phyloP scores from a whole-genome alignment of 805 yeast genomes.

The Yamadazyma takamatsuzukensis region DNA sequence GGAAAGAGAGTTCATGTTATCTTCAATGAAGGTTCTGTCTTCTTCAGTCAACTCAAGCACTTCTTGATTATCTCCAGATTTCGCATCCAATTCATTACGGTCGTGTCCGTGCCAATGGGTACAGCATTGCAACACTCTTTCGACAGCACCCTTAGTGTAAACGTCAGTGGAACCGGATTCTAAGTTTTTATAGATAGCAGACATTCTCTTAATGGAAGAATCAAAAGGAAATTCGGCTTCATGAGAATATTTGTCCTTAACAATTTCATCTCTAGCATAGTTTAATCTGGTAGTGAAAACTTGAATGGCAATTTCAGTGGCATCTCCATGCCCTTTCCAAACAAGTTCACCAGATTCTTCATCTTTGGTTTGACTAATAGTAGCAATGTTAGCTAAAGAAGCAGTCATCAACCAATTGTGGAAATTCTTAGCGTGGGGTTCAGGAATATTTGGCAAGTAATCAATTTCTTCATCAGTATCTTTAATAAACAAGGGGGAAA shows the following conservation, averaged over 20 bases:
- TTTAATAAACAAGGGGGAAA: slow-evolving; percentile 26
- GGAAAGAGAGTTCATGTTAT: slow-evolving; percentile 57
- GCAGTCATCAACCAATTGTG: slow-evolving; percentile 30
- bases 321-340: slow-evolving; percentile 63
- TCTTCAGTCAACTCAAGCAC: slow-evolving; percentile 34
- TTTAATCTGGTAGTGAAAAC: slow-evolving; percentile 65
- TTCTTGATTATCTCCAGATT: slow-evolving; percentile 14
- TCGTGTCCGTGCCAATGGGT: slow-evolving; percentile 45
- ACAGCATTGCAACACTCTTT: slow-evolving; percentile 59
- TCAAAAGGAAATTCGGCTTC: slow-evolving; percentile 71
- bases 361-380: slow-evolving; percentile 28
- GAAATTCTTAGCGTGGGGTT: slow-evolving; percentile 17
- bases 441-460: slow-evolving; percentile 28
- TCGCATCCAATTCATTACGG: slow-evolving; percentile 19
- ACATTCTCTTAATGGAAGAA: slow-evolving; percentile 70
- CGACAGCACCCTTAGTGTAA: slow-evolving; percentile 75
- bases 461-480: slow-evolving; percentile 34
- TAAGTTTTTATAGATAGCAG: slow-evolving; percentile 45
- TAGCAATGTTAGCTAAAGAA: slow-evolving; percentile 38
- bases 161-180: slow-evolving; percentile 21
- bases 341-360: slow-evolving; percentile 25
- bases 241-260: slow-evolving; percentile 35
- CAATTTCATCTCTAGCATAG: slow-evolving; percentile 45
- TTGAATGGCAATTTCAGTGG: slow-evolving; percentile 86
- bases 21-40: slow-evolving; percentile 42